Evolutionary conservation across 352 stramenopile species (phyloP).

Genomic region (Blastocystis sp.): DNA sequence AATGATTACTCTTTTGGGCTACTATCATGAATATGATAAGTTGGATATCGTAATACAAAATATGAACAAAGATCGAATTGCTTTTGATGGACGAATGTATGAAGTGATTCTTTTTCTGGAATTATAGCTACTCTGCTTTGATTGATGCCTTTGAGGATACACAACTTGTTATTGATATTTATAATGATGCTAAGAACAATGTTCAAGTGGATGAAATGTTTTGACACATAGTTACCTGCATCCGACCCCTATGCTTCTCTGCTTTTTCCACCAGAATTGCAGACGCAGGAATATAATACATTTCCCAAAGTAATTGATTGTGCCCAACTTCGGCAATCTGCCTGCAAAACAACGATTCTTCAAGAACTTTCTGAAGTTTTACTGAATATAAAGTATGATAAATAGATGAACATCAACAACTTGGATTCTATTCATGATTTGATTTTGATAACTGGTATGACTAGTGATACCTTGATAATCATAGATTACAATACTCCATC

Average conservation of each 20-base stretch:
- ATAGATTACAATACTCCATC: conserved; percentile 8
- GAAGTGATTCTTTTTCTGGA: background rate
- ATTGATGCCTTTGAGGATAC: conserved; percentile 61
- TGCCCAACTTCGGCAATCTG: background rate
- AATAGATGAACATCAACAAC: conserved; percentile 8
- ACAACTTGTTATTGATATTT: conserved; percentile 50
- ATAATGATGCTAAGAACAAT: conserved; percentile 59
- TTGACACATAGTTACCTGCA: conserved; percentile 3
- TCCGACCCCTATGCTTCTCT: conserved; percentile 20
- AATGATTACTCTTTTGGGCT: conserved; percentile 33
- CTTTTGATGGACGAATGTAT: conserved; percentile 56
- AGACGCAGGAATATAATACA: background rate
- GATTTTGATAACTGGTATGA: conserved; percentile 2
- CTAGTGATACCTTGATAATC: background rate
- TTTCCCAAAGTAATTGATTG: conserved; percentile 61
- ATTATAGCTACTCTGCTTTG: conserved; percentile 21
- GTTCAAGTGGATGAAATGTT: background rate
- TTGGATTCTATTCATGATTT: conserved; percentile 51
- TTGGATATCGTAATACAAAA: conserved; percentile 26
- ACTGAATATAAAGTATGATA: background rate
- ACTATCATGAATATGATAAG: conserved; percentile 62
- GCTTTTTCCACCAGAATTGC: conserved; percentile 10
- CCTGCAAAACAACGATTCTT: conserved; percentile 45
- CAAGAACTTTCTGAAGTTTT: background rate
- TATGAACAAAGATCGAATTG: conserved; percentile 58